Percentiles rank a stretch among this genome's conserved stretches.
These are phyloP conservation scores for Paramecium pentaurelia DNA, from an alignment of 73 alveolate genomes.

Conservation along the genomic window DNA sequence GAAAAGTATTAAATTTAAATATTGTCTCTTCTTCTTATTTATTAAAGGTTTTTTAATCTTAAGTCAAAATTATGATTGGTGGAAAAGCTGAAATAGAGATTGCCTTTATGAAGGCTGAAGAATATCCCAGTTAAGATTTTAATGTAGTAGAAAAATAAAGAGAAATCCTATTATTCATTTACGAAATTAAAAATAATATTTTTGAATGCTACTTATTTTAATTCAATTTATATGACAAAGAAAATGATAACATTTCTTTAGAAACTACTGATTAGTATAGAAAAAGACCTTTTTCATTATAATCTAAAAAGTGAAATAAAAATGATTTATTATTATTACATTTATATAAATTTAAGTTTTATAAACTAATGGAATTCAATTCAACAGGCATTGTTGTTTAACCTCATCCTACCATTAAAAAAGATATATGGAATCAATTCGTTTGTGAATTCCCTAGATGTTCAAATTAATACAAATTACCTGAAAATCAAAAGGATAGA, in stretches of 20 bases:
- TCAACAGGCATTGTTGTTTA: not conserved
- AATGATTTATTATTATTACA: not conserved
- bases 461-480: not conserved
- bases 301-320: not conserved
- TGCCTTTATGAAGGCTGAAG: not conserved
- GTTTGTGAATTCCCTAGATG: constrained; percentile 7
- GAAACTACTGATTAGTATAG: not conserved
- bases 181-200: not conserved
- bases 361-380: not conserved
- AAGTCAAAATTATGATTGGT: not conserved
- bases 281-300: not conserved
- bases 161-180: not conserved
- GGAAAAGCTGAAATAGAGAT: not conserved
- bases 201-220: not conserved
- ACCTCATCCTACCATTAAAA: not conserved
- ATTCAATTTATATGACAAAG: not conserved
- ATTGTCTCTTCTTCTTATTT: not conserved
- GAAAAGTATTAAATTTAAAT: not conserved
- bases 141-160: not conserved
- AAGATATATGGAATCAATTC: not conserved
- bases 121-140: not conserved
- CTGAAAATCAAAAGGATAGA: not conserved
- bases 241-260: not conserved
- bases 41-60: not conserved
- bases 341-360: not conserved